phyloP scores from a whole-genome alignment of 73 alveolate species.

The Loxodes magnus region DNA sequence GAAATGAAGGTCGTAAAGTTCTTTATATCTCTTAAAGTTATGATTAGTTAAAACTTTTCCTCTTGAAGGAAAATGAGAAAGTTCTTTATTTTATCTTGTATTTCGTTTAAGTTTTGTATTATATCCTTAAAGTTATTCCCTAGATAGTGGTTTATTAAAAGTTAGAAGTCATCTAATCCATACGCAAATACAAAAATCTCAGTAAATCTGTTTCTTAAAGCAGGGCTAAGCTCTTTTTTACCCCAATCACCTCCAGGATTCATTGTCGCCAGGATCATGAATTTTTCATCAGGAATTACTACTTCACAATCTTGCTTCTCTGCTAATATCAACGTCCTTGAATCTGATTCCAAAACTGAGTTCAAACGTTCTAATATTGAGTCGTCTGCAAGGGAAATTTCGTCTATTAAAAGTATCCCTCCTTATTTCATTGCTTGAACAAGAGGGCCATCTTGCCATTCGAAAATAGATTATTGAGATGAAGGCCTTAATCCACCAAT shows the following conservation, averaged over 20 bases:
- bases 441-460: constrained; percentile 99
- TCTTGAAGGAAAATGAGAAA: too few relatives aligned
- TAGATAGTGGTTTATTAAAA: too few relatives aligned
- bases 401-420: constrained; percentile 93
- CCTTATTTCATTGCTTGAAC: constrained; percentile 94
- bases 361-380: constrained; percentile 97
- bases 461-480: constrained; percentile 59
- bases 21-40: too few relatives aligned
- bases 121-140: too few relatives aligned
- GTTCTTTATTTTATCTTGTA: too few relatives aligned
- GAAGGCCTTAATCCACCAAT: constrained; percentile 80
- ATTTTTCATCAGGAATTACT: constrained; percentile 60
- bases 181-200: constrained; percentile 82
- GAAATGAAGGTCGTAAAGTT: too few relatives aligned
- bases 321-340: constrained; percentile 87
- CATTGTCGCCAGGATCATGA: constrained; percentile 94
- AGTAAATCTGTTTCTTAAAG: constrained; percentile 96
- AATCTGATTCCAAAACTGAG: constrained; percentile 92
- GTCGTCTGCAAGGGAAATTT: constrained; percentile 98
- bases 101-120: too few relatives aligned
- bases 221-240: constrained; percentile 95
- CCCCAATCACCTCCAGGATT: constrained; percentile 99
- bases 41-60: too few relatives aligned
- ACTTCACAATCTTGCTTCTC: constrained; percentile 48
- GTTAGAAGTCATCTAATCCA: too few relatives aligned